Evolutionary conservation across 495 filamentous ascomycete species (phyloP).

Genomic region (Xylaria acuta): DNA sequence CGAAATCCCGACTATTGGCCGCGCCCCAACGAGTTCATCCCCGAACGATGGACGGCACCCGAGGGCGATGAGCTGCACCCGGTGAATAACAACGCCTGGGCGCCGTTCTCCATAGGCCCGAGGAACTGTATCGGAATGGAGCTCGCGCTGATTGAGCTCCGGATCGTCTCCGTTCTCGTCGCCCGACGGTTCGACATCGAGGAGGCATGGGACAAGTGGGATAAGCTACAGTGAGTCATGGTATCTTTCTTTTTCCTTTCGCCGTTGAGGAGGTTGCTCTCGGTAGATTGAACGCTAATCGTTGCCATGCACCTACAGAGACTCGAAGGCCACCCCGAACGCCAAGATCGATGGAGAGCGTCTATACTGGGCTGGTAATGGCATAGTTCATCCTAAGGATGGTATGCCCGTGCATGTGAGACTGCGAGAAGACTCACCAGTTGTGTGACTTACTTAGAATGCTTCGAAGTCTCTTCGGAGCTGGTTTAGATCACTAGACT

Average conservation of each 20-base stretch:
- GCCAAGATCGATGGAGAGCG: slow-evolving; percentile 39
- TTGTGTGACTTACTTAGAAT: slow-evolving; percentile 24
- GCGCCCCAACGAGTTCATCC: slow-evolving; percentile 49
- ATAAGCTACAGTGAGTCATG: slow-evolving; percentile 36
- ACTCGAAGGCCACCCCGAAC: slow-evolving; percentile 31
- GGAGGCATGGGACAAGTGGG: slow-evolving; percentile 53
- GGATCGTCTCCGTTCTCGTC: slow-evolving; percentile 53
- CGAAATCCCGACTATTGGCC: slow-evolving; percentile 46
- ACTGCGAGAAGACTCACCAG: slow-evolving; percentile 26
- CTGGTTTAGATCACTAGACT: neutral
- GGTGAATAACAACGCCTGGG: slow-evolving; percentile 50
- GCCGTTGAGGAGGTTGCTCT: neutral
- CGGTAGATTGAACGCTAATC: slow-evolving; percentile 10
- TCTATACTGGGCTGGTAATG: slow-evolving; percentile 38
- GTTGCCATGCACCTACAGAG: slow-evolving; percentile 16
- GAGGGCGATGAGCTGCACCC: slow-evolving; percentile 44
- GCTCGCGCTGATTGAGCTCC: slow-evolving; percentile 56
- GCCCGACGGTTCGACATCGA: slow-evolving; percentile 55
- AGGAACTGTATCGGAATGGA: slow-evolving; percentile 62
- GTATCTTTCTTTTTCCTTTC: neutral
- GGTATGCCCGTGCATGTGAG: slow-evolving; percentile 39
- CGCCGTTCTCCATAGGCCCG: slow-evolving; percentile 61
- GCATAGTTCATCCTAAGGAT: slow-evolving; percentile 43
- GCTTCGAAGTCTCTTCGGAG: neutral
- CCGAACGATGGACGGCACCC: slow-evolving; percentile 49